Conservation (phyloP, 2,329 filamentous ascomycete species). For the Monilinia aucupariae region DNA sequence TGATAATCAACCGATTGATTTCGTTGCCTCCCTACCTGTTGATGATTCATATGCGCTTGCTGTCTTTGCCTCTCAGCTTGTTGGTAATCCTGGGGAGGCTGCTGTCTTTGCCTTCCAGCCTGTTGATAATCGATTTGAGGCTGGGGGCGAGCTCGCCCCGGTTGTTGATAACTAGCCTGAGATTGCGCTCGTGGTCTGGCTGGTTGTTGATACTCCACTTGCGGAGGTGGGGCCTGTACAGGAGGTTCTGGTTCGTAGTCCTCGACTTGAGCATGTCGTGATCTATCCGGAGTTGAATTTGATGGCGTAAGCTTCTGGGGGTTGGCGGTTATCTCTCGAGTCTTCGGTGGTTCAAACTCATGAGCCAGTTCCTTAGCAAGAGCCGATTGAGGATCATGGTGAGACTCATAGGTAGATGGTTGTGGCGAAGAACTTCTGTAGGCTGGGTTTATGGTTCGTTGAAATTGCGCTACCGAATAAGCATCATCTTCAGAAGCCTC, state of each 20-base stretch:
- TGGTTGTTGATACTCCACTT: constrained; percentile 10
- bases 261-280: constrained; percentile 24
- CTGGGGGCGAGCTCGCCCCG: constrained; percentile 3
- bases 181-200: constrained; percentile 14
- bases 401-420: constrained; percentile 86
- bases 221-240: constrained; percentile 10
- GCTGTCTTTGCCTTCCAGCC: constrained; percentile 11
- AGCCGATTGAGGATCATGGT: constrained; percentile 76
- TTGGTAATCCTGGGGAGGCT: constrained; percentile 11
- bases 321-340: constrained; percentile 45
- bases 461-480: constrained; percentile 94
- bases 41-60: constrained; percentile 5
- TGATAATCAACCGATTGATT: constrained; percentile 14
- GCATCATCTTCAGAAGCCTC: constrained; percentile 79
- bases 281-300: constrained; percentile 20
- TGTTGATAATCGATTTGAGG: constrained; percentile 16
- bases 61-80: constrained; percentile 14
- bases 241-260: constrained; percentile 34
- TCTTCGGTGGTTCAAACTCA: constrained; percentile 41
- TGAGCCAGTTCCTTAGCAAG: constrained; percentile 65
- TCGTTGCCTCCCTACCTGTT: constrained; percentile 13
- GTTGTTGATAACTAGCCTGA: constrained; percentile 13
- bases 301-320: constrained; percentile 43
- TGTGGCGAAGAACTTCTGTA: constrained; percentile 95
- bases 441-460: constrained; percentile 88